Conservation (phyloP, 495 filamentous ascomycete species). For the Xylaria scruposa region DNA sequence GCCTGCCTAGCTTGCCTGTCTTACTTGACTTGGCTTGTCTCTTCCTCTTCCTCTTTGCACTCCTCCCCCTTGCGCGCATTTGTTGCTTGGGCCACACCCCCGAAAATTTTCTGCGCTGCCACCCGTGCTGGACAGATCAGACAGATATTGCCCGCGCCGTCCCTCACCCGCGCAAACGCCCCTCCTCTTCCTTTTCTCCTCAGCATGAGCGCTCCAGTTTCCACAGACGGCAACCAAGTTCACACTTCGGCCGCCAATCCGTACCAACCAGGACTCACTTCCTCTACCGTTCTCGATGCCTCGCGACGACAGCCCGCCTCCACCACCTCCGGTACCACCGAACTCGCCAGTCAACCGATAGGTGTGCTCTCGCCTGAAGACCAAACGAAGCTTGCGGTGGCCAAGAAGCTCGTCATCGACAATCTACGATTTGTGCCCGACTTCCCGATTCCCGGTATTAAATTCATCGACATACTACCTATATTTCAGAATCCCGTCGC, state of each 20-base stretch:
- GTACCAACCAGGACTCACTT: constrained; percentile 44
- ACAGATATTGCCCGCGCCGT: constrained; percentile 41
- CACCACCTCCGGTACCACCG: constrained; percentile 76
- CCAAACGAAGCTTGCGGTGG: constrained; percentile 37
- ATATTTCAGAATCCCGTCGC: constrained; percentile 83
- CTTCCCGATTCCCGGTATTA: constrained; percentile 92
- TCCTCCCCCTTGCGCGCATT: constrained; percentile 36
- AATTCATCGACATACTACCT: constrained; percentile 98
- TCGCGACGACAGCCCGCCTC: constrained; percentile 64
- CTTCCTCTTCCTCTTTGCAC: constrained; percentile 34
- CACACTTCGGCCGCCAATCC: constrained; percentile 40
- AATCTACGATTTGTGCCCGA: constrained; percentile 78
- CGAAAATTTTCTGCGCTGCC: constrained; percentile 37
- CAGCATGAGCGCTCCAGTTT: constrained; percentile 60
- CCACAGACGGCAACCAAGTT: constrained; percentile 40
- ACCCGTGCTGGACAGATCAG: constrained; percentile 32
- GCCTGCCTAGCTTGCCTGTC: constrained; percentile 44
- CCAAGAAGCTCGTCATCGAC: constrained; percentile 48
- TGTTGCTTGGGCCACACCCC: constrained; percentile 43
- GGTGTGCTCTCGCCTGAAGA: constrained; percentile 44
- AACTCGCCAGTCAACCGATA: constrained; percentile 95
- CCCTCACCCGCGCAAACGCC: constrained; percentile 37
- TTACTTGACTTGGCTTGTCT: constrained; percentile 30
- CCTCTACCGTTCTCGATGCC: constrained; percentile 49
- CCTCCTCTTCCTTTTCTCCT: constrained; percentile 42